Evolutionary conservation across 352 stramenopile genomes (phyloP).

Genomic region (Thraustochytrium striatum): DNA sequence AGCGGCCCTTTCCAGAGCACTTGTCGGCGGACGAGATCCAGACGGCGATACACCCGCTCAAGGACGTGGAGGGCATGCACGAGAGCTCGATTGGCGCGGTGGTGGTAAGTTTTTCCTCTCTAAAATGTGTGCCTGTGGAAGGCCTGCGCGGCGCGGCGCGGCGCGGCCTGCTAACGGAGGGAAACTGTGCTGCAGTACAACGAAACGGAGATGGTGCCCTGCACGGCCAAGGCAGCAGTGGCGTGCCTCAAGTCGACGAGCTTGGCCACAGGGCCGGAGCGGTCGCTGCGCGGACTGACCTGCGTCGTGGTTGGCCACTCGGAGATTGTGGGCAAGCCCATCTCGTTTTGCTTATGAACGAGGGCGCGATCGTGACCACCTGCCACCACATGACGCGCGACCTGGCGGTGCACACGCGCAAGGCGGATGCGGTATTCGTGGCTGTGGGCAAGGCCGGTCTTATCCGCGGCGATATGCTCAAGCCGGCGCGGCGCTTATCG

Average conservation of each 20-base stretch:
- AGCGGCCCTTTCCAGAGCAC: constrained; percentile 31
- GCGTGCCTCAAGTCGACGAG: constrained; percentile 43
- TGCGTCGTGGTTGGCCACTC: constrained; percentile 43
- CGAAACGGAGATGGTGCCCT: constrained; percentile 35
- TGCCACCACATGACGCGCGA: constrained; percentile 47
- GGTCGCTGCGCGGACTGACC: constrained; percentile 12
- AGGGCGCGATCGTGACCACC: constrained; percentile 18
- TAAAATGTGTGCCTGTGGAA: neutral
- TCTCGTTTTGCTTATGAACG: constrained; percentile 47
- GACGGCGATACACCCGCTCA: constrained; percentile 40
- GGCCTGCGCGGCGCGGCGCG: too few relatives aligned
- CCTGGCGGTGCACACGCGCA: constrained; percentile 39
- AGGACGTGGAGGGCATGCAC: constrained; percentile 47
- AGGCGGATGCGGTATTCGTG: constrained; percentile 39
- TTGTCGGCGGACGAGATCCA: constrained; percentile 36
- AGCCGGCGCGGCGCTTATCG: constrained; percentile 23
- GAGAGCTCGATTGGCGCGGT: constrained; percentile 33
- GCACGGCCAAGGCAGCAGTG: constrained; percentile 42
- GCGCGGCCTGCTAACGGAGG: too few relatives aligned
- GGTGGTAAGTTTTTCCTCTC: neutral
- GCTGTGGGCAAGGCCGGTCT: constrained; percentile 34
- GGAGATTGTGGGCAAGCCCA: constrained; percentile 40
- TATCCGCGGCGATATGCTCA: constrained; percentile 41
- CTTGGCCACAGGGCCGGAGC: constrained; percentile 22
- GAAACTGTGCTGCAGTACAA: too few relatives aligned